Percentiles rank a stretch among this genome's conserved stretches.
Evolutionary conservation across 2,329 filamentous ascomycete genomes (phyloP).

Genomic region (Paraphoma chrysanthemicola): DNA sequence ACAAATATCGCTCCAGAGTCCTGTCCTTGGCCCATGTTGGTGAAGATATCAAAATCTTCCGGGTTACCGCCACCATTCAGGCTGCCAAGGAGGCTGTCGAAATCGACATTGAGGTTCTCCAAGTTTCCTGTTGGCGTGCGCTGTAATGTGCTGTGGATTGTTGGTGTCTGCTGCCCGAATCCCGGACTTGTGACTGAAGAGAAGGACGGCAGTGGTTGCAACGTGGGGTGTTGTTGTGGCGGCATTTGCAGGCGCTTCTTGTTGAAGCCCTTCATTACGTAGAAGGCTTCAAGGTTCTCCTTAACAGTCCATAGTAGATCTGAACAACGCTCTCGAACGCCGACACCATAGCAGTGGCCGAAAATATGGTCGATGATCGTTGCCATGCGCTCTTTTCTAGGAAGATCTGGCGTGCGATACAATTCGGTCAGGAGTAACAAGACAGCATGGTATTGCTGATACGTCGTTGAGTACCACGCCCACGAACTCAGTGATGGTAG

Average conservation of each 20-base stretch:
- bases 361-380: constrained; percentile 50
- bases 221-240: constrained; percentile 36
- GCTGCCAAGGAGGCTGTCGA: constrained; percentile 39
- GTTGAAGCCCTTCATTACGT: constrained; percentile 47
- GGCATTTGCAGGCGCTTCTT: constrained; percentile 31
- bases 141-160: constrained; percentile 26
- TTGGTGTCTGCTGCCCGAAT: constrained; percentile 13
- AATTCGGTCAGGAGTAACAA: constrained; percentile 47
- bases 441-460: constrained; percentile 49
- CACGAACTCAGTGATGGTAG: constrained; percentile 43
- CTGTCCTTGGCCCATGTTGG: constrained; percentile 20
- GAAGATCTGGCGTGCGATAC: constrained; percentile 45
- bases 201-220: constrained; percentile 31
- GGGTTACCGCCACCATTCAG: constrained; percentile 26
- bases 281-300: constrained; percentile 48
- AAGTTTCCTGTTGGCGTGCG: constrained; percentile 29
- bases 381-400: constrained; percentile 45
- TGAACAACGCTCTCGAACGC: constrained; percentile 42
- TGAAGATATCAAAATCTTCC: constrained; percentile 39
- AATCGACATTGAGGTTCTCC: constrained; percentile 40
- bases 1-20: constrained; percentile 46
- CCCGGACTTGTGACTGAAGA: constrained; percentile 15
- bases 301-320: constrained; percentile 47
- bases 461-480: constrained; percentile 48
- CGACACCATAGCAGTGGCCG: constrained; percentile 48